Conservation (phyloP, 306 rosid genomes). For the Ceratonia siliqua region DNA sequence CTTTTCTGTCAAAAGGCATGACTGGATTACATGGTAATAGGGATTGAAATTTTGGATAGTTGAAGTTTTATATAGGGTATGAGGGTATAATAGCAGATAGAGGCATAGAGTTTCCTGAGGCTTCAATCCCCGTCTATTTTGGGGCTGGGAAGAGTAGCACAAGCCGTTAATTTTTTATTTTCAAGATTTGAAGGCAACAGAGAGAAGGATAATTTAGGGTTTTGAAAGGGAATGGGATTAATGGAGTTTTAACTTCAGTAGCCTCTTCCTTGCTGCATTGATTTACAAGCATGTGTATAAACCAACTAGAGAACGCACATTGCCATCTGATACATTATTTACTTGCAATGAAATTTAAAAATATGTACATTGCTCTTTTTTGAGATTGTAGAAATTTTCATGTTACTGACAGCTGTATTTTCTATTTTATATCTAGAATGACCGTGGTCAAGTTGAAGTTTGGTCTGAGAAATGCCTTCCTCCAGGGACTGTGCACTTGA, state of each 20-base stretch:
- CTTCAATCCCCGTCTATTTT: not conserved
- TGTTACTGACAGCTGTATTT: slow-evolving; percentile 36
- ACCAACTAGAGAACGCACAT: slow-evolving; percentile 16
- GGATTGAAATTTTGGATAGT: too few species aligned
- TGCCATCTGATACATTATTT: not conserved
- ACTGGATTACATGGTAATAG: too few species aligned
- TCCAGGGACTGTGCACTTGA: slow-evolving; percentile 84
- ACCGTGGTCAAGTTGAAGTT: slow-evolving; percentile 90
- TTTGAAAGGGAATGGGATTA: not conserved
- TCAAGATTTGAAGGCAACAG: not conserved
- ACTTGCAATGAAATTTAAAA: not conserved
- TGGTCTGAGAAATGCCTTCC: slow-evolving; percentile 99
- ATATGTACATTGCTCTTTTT: slow-evolving; percentile 9
- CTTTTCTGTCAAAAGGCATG: too few species aligned
- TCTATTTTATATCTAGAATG: slow-evolving; percentile 54
- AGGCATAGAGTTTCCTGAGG: not conserved
- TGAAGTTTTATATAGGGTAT: not conserved
- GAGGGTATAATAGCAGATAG: not conserved
- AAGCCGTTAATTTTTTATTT: not conserved
- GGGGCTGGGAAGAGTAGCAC: not conserved
- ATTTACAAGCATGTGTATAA: slow-evolving; percentile 14
- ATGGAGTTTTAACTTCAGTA: slow-evolving; percentile 14
- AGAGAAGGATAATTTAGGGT: not conserved
- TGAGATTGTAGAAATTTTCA: slow-evolving; percentile 20
- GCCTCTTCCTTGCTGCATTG: not conserved